Evolutionary conservation across 441 rosid species (phyloP), one percentile per base, ranked within the genome.

Genomic region (Jatropha podagrica): DNA sequence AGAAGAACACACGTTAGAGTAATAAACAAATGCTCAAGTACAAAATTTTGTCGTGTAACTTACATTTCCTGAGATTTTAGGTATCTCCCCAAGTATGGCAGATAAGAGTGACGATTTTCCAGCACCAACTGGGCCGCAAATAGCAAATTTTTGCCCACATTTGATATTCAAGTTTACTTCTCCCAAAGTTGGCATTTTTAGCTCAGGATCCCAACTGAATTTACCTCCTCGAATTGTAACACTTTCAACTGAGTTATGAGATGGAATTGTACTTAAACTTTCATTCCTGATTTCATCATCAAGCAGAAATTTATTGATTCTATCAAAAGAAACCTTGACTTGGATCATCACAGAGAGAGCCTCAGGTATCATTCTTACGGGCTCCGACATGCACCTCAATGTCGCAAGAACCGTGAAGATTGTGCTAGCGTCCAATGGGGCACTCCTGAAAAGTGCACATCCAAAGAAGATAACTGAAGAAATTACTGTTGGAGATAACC

Each of bases 71-170:
- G 95, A 82, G 73, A 86, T 80, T 85, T 84, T 90, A 17, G 92
- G 89, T 68, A 93, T 90, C 83, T 95, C 96, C 75, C 96, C 90
- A 0, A 95, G 93, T 44, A 89, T 82, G 20, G 99, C 93, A 74
- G 80, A 85, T 75, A 95, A 82, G 44, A 91, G 78, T 1, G 99
- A 93, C 27, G 99, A 91, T 79, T 93, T 95, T 41, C 99, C 99
- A 0, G 95, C 90, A 1, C 98, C 99, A 32, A 93, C 95, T 12
- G 91, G 89, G 62, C 99, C 98, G 48, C 98, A 93, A 68, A 95
- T 79, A 26, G 97, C 97, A 77, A 90, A 67, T 77, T 95, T 93
- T 59, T 90, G 87, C 56, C 93, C 90, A 41, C 63, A 9, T 80
- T 79, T 85, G 41, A 86, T 72, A 44, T 85, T 85, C 74, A 93